Evolutionary conservation across 495 filamentous ascomycete genomes (phyloP).

Genomic region (Diplogelasinospora grovesii): DNA sequence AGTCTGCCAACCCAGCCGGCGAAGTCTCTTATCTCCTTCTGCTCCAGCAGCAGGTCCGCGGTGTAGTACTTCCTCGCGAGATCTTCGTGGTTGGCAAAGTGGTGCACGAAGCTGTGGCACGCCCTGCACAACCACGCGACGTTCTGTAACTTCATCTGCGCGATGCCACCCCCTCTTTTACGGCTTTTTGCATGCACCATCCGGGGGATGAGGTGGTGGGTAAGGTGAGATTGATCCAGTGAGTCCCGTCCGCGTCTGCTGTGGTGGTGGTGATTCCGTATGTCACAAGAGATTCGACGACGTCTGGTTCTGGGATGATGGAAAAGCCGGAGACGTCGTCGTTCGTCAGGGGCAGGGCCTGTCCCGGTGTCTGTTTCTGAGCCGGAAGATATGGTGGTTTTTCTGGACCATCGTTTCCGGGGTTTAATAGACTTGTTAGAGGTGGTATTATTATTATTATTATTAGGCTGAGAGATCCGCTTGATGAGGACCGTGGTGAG

Average conservation of each 20-base stretch:
- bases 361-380: constrained; percentile 9
- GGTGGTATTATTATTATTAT: too few species aligned
- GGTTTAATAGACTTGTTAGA: constrained; percentile 33
- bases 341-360: constrained; percentile 41
- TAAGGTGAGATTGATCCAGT: constrained; percentile 73
- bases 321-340: constrained; percentile 24
- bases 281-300: constrained; percentile 58
- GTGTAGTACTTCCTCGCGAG: constrained; percentile 68
- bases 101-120: constrained; percentile 82
- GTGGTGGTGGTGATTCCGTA: constrained; percentile 48
- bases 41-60: constrained; percentile 58
- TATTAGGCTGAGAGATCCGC: constrained; percentile 41
- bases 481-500: constrained; percentile 40
- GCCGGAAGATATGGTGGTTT: constrained; percentile 13
- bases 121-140: constrained; percentile 88
- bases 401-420: constrained; percentile 9
- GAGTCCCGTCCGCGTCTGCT: constrained; percentile 43
- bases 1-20: constrained; percentile 58
- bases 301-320: constrained; percentile 30
- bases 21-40: constrained; percentile 69
- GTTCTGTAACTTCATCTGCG: constrained; percentile 65
- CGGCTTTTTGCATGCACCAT: constrained; percentile 70
- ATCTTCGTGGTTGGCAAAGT: constrained; percentile 70
- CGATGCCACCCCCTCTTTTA: constrained; percentile 74
- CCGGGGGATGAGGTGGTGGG: constrained; percentile 77